Base-by-base conservation (phyloP, 495 filamentous ascomycete genomes). In the Xylaria bambusicola region DNA sequence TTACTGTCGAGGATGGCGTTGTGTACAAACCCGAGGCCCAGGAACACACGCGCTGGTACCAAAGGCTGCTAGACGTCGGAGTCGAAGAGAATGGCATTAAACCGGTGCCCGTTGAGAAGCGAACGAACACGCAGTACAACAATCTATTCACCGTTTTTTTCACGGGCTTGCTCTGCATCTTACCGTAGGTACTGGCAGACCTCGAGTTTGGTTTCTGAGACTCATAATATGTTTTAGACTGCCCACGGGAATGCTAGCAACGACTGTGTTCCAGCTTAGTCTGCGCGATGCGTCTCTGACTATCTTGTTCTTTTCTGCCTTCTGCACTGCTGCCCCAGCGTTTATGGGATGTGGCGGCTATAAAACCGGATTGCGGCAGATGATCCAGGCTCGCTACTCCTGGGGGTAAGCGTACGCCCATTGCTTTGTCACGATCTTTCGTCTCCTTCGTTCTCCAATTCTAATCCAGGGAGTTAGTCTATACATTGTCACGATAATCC, bases 271-370 rank as follows among this genome's bases (percentile, higher is more conserved):
- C 57, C 77, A 75, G 21, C 65, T 86, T 70, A 72, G 72, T 35
- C 70, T 85, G n/a, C 68, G 82, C 38, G 82, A 86, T 60, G 70
- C 79, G 1, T 77, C 78, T 7, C 66, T 86, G 24, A 76, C 82
- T 53, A 86, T 85, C 52, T 52, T 86, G 15, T 85, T 85, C 70
- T 83, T 84, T 52, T 74, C 74, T 44, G 65, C 83, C 50, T 67
- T 83, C 13, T 80, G 73, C 31, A 77, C 76, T 2, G 62, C 82
- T 24, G 80, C 79, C 0, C 77, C 80, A 4, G 81, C 80, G 10
- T 84, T 82, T 62, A 78, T 84, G 66, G 77, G 76, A 24, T 80
- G 78, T 23, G 77, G 77, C 31, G 80, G 79, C 8, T 73, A 79
- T 38, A 64, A 75, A 6, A 84, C 81, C 8, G 82, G 82, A 4